Conservation (phyloP, 805 yeast species). For the Clavispora asparagi region DNA sequence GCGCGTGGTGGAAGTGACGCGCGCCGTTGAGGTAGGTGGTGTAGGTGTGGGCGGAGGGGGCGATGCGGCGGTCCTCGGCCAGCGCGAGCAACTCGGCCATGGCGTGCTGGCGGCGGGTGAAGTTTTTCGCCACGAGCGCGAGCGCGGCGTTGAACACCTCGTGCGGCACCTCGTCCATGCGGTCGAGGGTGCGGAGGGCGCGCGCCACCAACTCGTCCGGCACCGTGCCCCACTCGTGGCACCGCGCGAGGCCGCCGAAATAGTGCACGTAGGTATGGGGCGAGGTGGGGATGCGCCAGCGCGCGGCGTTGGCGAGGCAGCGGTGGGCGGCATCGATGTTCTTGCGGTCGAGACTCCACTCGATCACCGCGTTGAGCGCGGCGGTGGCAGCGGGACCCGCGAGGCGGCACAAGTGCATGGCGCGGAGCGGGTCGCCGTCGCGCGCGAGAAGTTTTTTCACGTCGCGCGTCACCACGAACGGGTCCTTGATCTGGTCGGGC, state of each 20-base stretch:
- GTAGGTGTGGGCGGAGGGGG: constrained; percentile 33
- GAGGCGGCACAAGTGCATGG: constrained; percentile 44
- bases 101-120: constrained; percentile 22
- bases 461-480: constrained; percentile 50
- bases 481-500: constrained; percentile 53
- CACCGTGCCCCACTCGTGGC: constrained; percentile 29
- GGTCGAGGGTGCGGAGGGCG: constrained; percentile 19
- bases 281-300: constrained; percentile 54
- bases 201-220: constrained; percentile 15
- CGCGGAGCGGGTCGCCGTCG: constrained; percentile 46
- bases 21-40: constrained; percentile 36
- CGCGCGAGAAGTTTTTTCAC: constrained; percentile 46
- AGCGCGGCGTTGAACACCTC: constrained; percentile 36
- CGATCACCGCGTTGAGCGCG: constrained; percentile 58
- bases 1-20: constrained; percentile 14
- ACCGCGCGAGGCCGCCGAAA: constrained; percentile 31
- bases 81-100: constrained; percentile 36
- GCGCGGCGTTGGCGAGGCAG: constrained; percentile 50
- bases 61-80: constrained; percentile 14
- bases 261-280: constrained; percentile 36
- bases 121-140: constrained; percentile 31
- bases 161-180: constrained; percentile 5
- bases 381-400: constrained; percentile 44
- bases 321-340: constrained; percentile 47
- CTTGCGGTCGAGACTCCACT: constrained; percentile 41